A percentile compares a stretch with the other conserved stretches of the same genome.
phyloP scores from a whole-genome alignment of 441 rosid genomes.

The Populus hybrid region DNA sequence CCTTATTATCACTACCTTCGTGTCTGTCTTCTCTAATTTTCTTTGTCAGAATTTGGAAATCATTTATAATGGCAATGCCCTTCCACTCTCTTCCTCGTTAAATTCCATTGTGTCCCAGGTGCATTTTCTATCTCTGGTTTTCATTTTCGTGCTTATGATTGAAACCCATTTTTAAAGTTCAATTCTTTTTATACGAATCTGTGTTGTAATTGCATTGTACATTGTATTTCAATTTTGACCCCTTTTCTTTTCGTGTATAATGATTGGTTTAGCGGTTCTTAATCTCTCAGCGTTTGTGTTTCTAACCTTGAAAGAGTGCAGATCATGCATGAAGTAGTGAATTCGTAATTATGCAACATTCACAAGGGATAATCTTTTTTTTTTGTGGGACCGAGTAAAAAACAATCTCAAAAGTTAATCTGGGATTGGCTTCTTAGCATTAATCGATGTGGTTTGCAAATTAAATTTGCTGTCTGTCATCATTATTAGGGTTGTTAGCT shows the following conservation, averaged over 20 bases:
- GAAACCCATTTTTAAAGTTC: background rate
- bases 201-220: background rate
- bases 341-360: background rate
- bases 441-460: background rate
- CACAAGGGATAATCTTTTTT: background rate
- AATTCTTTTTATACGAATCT: background rate
- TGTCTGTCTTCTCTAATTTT: background rate
- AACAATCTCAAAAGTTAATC: background rate
- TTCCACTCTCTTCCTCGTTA: conserved; percentile 2
- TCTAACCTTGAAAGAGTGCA: background rate
- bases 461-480: background rate
- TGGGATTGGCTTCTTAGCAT: background rate
- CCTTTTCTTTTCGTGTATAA: background rate
- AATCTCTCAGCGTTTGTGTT: background rate
- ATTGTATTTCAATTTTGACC: background rate
- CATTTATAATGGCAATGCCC: background rate
- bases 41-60: background rate
- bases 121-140: background rate
- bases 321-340: conserved; percentile 1
- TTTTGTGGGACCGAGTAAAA: background rate
- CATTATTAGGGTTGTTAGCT: background rate
- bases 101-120: background rate
- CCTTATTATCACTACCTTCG: background rate
- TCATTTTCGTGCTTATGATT: background rate
- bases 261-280: background rate